phyloP scores from a whole-genome alignment of 2,329 filamentous ascomycete genomes.

The Penicillium sp. region DNA sequence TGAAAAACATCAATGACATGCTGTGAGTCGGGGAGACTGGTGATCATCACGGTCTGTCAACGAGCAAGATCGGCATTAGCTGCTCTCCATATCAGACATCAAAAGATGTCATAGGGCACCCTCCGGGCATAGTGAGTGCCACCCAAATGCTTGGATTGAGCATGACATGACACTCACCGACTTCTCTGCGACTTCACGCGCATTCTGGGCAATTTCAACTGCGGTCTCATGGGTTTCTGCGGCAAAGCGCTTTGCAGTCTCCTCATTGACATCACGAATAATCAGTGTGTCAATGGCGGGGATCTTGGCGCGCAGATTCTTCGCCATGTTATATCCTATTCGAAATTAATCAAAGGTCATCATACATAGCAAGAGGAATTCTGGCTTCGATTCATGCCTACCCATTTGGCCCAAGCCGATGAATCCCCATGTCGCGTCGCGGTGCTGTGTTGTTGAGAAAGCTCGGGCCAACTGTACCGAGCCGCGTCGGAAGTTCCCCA shows the following conservation, averaged over 20 bases:
- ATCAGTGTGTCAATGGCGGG: slow-evolving; percentile 57
- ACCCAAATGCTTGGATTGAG: not conserved
- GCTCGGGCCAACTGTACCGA: slow-evolving; percentile 18
- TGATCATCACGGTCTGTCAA: slow-evolving; percentile 73
- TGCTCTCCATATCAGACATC: not conserved
- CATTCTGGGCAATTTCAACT: slow-evolving; percentile 53
- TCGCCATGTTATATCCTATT: slow-evolving; percentile 66
- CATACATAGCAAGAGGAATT: not conserved
- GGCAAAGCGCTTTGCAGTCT: slow-evolving; percentile 53
- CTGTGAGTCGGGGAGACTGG: slow-evolving; percentile 79
- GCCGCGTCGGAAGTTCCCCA: slow-evolving; percentile 8
- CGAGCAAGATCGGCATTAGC: not conserved
- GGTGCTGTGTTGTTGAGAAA: slow-evolving; percentile 46
- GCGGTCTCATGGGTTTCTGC: slow-evolving; percentile 45
- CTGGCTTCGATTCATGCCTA: slow-evolving; percentile 31
- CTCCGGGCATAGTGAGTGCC: not conserved
- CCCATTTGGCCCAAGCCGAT: slow-evolving; percentile 59
- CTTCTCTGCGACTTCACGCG: slow-evolving; percentile 61
- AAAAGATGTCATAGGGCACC: not conserved
- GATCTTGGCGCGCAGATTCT: slow-evolving; percentile 63
- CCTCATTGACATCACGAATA: slow-evolving; percentile 61
- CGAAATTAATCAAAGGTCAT: not conserved
- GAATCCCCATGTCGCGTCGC: slow-evolving; percentile 53
- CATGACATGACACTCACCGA: slow-evolving; percentile 49
- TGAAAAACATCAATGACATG: slow-evolving; percentile 82